Conservation (phyloP, 768 basidiomycete species). For the Collybia sordida region DNA sequence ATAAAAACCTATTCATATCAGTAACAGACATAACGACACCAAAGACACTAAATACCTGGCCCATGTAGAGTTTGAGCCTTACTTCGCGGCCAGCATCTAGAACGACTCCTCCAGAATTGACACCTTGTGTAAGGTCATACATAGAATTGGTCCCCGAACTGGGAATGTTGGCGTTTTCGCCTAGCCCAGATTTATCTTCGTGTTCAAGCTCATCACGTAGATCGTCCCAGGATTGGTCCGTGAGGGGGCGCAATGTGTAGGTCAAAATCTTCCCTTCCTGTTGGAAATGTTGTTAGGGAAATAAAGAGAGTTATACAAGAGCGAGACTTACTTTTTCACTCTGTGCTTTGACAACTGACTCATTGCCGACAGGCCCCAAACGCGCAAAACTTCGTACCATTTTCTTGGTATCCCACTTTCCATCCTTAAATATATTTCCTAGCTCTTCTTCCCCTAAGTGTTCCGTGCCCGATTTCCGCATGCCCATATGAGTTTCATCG, state of each 20-base stretch:
- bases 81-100: slow-evolving; percentile 70
- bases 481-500: slow-evolving; percentile 36
- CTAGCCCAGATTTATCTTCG: slow-evolving; percentile 16
- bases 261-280: slow-evolving; percentile 43
- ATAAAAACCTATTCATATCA: slow-evolving; percentile 56
- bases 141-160: slow-evolving; percentile 44
- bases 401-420: slow-evolving; percentile 70
- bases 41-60: slow-evolving; percentile 45
- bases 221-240: slow-evolving; percentile 41
- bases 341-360: slow-evolving; percentile 28
- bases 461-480: slow-evolving; percentile 31
- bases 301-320: background rate
- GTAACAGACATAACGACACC: background rate
- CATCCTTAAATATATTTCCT: slow-evolving; percentile 45
- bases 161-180: slow-evolving; percentile 23
- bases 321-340: slow-evolving; percentile 29
- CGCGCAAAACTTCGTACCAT: slow-evolving; percentile 79
- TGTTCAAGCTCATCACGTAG: slow-evolving; percentile 34
- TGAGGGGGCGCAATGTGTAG: slow-evolving; percentile 46
- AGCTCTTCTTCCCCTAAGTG: slow-evolving; percentile 35
- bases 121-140: slow-evolving; percentile 33
- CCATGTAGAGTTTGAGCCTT: slow-evolving; percentile 70
- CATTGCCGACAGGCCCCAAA: slow-evolving; percentile 42
- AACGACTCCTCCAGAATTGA: slow-evolving; percentile 43
- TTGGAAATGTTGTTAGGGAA: slow-evolving; percentile 1